A percentile compares a stretch with the other conserved stretches of the same genome.
Evolutionary conservation across 2,329 filamentous ascomycete species (phyloP).

Genomic region (Fusarium dimerum): DNA sequence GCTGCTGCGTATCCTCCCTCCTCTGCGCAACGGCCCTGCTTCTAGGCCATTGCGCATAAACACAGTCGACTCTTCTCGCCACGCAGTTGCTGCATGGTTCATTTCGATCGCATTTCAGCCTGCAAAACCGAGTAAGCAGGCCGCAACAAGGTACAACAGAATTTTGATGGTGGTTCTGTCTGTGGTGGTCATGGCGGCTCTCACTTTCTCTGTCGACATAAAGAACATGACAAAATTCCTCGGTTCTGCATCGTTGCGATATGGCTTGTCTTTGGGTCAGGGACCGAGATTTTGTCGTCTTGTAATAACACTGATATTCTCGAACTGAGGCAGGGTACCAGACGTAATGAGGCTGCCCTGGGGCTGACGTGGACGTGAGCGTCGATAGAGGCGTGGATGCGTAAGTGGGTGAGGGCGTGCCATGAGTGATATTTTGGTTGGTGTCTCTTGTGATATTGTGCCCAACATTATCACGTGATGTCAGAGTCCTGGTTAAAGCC

Average conservation of each 20-base stretch:
- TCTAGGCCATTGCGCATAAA: constrained; percentile 13
- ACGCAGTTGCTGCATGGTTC: constrained; percentile 23
- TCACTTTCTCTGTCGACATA: background rate
- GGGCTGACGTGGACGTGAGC: no score
- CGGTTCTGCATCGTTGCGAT: background rate
- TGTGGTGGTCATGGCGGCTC: background rate
- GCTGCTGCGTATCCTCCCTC: constrained; percentile 4
- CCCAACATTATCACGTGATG: no score
- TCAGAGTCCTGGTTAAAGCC: no score
- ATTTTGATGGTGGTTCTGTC: no score
- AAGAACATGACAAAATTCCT: background rate
- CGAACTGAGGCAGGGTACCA: no score
- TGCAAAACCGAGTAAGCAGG: background rate
- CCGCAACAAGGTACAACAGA: background rate
- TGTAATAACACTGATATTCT: background rate
- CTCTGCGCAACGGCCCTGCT: constrained; percentile 8
- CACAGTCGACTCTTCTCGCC: constrained; percentile 15
- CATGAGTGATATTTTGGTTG: no score
- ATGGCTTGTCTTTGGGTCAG: background rate
- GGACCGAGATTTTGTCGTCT: background rate
- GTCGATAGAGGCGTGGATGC: no score
- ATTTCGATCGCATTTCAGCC: constrained; percentile 21
- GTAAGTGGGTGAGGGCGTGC: no score
- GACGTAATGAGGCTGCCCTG: no score
- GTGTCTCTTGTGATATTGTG: no score